These are phyloP conservation scores for Metschnikowia kunwiensis DNA, from an alignment of 805 yeast species.

Conservation along the genomic window DNA sequence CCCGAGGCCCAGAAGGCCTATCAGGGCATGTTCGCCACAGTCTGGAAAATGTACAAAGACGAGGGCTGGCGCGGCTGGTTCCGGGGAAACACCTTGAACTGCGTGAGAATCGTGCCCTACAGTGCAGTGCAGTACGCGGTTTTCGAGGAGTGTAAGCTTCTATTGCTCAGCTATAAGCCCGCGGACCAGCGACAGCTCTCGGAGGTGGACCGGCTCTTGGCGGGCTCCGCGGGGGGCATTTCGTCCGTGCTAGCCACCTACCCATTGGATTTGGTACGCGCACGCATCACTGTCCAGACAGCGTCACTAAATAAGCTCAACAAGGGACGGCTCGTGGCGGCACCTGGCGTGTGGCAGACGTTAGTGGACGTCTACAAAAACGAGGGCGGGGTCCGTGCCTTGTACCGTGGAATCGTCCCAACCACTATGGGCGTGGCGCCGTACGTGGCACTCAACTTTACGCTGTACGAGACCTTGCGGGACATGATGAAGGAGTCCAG, in stretches of 20 bases:
- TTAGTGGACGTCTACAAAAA: slow-evolving; percentile 55
- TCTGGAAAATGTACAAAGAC: slow-evolving; percentile 74
- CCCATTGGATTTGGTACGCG: slow-evolving; percentile 88
- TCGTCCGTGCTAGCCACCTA: slow-evolving; percentile 80
- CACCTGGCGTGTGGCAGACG: slow-evolving; percentile 71
- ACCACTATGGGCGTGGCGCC: slow-evolving; percentile 95
- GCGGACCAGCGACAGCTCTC: slow-evolving; percentile 34
- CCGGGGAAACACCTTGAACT: slow-evolving; percentile 88
- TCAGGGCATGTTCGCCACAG: slow-evolving; percentile 73
- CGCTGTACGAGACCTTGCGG: slow-evolving; percentile 79
- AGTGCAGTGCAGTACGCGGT: slow-evolving; percentile 91
- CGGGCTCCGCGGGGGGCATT: slow-evolving; percentile 83
- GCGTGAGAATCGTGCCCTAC: slow-evolving; percentile 88
- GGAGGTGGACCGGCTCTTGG: slow-evolving; percentile 58
- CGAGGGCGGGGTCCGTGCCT: slow-evolving; percentile 80
- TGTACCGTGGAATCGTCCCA: slow-evolving; percentile 86
- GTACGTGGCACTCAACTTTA: slow-evolving; percentile 88
- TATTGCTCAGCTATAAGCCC: slow-evolving; percentile 26
- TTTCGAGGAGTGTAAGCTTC: slow-evolving; percentile 59
- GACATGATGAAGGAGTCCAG: slow-evolving; percentile 44
- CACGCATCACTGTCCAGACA: slow-evolving; percentile 85
- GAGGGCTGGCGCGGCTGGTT: slow-evolving; percentile 91
- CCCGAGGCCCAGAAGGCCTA: slow-evolving; percentile 47
- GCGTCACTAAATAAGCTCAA: slow-evolving; percentile 56
- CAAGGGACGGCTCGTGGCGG: slow-evolving; percentile 44